phyloP scores from a whole-genome alignment of 2,329 filamentous ascomycete genomes.

The Thermothelomyces thermophilus region DNA sequence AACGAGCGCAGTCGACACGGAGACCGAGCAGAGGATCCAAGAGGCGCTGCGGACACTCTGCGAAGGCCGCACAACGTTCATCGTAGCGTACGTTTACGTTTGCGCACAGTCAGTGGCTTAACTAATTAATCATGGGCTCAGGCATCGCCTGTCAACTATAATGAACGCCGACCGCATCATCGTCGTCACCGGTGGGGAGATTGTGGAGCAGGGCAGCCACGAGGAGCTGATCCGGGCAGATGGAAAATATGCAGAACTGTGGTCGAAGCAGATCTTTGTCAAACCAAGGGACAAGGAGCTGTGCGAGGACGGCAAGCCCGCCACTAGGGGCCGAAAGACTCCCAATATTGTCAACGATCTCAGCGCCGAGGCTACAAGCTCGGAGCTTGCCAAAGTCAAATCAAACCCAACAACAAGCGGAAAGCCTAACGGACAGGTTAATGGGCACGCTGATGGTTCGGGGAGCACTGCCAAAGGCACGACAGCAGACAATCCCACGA shows the following conservation, averaged over 20 bases:
- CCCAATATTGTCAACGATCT: constrained; percentile 33
- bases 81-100: constrained; percentile 48
- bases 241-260: constrained; percentile 58
- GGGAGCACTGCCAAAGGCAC: constrained; percentile 15
- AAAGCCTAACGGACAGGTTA: constrained; percentile 9
- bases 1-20: constrained; percentile 68
- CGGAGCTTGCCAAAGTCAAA: constrained; percentile 32
- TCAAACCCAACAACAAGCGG: constrained; percentile 10
- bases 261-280: constrained; percentile 56
- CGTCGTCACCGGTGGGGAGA: constrained; percentile 55
- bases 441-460: constrained; percentile 23
- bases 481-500: constrained; percentile 29
- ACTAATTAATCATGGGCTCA: constrained; percentile 25
- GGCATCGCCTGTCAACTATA: constrained; percentile 64
- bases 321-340: constrained; percentile 17
- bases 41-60: constrained; percentile 53
- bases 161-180: constrained; percentile 63
- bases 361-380: constrained; percentile 32
- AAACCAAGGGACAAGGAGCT: constrained; percentile 39
- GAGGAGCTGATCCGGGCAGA: constrained; percentile 49
- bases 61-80: constrained; percentile 57
- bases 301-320: constrained; percentile 21
- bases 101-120: not conserved
- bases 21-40: constrained; percentile 62
- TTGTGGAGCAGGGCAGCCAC: constrained; percentile 59